Evolutionary conservation across 2,329 filamentous ascomycete species (phyloP).

Genomic region (Amauroascus verrucosus): DNA sequence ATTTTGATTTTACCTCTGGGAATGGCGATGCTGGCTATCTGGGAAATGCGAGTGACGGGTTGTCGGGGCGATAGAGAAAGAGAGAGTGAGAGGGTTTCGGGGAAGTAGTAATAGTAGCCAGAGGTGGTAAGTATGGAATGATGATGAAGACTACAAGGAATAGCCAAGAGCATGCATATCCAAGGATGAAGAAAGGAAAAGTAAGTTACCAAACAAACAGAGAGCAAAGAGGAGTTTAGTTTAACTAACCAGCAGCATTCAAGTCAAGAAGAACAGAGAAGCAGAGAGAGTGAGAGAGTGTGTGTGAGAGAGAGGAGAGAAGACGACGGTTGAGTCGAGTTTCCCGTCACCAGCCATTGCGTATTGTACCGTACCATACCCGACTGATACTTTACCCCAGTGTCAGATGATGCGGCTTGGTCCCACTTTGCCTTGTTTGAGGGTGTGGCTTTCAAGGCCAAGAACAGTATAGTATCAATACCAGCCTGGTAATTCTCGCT

Average conservation of each 20-base stretch:
- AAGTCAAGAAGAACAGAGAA: not conserved
- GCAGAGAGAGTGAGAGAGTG: not conserved
- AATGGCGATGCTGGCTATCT: too few species aligned
- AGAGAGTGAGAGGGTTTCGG: too few species aligned
- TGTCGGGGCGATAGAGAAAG: too few species aligned
- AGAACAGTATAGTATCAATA: constrained; percentile 1
- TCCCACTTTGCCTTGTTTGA: not conserved
- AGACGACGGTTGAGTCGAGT: not conserved
- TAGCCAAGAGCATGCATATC: too few species aligned
- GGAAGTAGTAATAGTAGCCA: too few species aligned
- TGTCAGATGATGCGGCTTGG: constrained; percentile 7
- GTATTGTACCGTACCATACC: not conserved
- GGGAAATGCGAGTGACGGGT: too few species aligned
- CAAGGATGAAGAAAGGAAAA: too few species aligned
- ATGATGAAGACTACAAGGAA: too few species aligned
- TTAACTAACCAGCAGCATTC: too few species aligned
- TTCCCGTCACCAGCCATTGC: not conserved
- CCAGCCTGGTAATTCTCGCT: not conserved
- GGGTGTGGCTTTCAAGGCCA: not conserved
- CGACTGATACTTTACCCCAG: not conserved
- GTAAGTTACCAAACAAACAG: not conserved
- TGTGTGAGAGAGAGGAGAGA: not conserved
- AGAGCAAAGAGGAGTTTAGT: not conserved
- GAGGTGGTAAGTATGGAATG: too few species aligned
- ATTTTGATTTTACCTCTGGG: too few species aligned